phyloP scores from a whole-genome alignment of 768 basidiomycete genomes.

The Aureoboletus auriporus region DNA sequence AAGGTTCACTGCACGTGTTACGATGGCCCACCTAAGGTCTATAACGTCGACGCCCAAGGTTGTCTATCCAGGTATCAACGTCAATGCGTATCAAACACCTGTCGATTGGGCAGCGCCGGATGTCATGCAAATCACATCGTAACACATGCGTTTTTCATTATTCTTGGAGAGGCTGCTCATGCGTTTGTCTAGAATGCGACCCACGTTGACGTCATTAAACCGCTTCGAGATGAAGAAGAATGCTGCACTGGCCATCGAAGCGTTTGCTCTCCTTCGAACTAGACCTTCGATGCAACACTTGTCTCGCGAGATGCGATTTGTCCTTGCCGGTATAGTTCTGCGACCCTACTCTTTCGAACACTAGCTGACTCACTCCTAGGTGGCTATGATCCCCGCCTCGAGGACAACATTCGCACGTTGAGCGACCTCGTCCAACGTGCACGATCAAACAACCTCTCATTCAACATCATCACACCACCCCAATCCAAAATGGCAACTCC shows the following conservation, averaged over 20 bases:
- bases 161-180: neutral
- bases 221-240: slow-evolving; percentile 98
- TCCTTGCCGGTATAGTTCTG: slow-evolving; percentile 64
- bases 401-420: slow-evolving; percentile 79
- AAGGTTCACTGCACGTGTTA: slow-evolving; percentile 80
- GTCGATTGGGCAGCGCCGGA: slow-evolving; percentile 45
- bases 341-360: neutral
- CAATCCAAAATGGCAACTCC: slow-evolving; percentile 39
- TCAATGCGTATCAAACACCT: slow-evolving; percentile 58
- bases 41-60: slow-evolving; percentile 61
- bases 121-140: slow-evolving; percentile 55
- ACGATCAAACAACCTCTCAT: slow-evolving; percentile 52
- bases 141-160: slow-evolving; percentile 18
- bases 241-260: slow-evolving; percentile 68
- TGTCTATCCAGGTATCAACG: slow-evolving; percentile 96
- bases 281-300: slow-evolving; percentile 15
- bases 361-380: slow-evolving; percentile 41
- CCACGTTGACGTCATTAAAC: slow-evolving; percentile 84
- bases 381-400: slow-evolving; percentile 84
- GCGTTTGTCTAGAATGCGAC: slow-evolving; percentile 44
- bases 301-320: slow-evolving; percentile 52
- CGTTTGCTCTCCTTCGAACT: slow-evolving; percentile 61
- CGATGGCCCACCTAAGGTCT: slow-evolving; percentile 68
- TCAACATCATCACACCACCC: slow-evolving; percentile 49
- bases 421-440: slow-evolving; percentile 56